These are phyloP conservation scores for Lupinus albus DNA, from an alignment of 306 rosid genomes.

Conservation along the genomic window DNA sequence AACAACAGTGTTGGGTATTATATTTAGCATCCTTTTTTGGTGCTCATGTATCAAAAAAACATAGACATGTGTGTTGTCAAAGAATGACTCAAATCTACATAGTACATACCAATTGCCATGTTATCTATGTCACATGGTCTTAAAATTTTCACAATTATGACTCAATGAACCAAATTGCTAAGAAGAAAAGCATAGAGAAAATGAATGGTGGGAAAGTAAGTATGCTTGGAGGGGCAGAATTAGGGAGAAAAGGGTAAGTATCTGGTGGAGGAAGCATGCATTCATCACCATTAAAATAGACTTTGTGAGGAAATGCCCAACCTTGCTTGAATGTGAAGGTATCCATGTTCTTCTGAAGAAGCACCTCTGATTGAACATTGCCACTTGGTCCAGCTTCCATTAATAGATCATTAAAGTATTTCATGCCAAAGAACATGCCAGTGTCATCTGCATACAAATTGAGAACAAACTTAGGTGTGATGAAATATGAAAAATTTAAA, in stretches of 20 bases:
- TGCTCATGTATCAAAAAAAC: constrained; percentile 28
- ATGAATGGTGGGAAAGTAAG: constrained; percentile 42
- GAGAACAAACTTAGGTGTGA: neutral
- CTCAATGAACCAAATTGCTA: constrained; percentile 43
- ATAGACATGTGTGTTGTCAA: constrained; percentile 33
- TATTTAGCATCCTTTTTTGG: constrained; percentile 33
- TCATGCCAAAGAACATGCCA: constrained; percentile 86
- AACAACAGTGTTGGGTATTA: constrained; percentile 22
- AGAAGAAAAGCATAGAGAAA: constrained; percentile 53
- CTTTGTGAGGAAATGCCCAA: constrained; percentile 91
- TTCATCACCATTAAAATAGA: constrained; percentile 90
- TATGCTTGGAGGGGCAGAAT: constrained; percentile 49
- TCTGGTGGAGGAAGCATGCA: constrained; percentile 96
- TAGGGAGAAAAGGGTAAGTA: constrained; percentile 79
- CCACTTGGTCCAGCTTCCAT: constrained; percentile 90
- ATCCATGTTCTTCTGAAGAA: constrained; percentile 70
- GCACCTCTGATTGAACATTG: constrained; percentile 81
- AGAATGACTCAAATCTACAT: constrained; percentile 25
- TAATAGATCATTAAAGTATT: constrained; percentile 71
- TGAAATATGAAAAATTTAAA: too few species aligned
- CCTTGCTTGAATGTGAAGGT: constrained; percentile 89
- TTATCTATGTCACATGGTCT: constrained; percentile 19
- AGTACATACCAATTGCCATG: constrained; percentile 1
- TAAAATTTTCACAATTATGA: constrained; percentile 47
- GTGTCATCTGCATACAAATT: constrained; percentile 73